A percentile compares a stretch with the other conserved stretches of the same genome.
phyloP scores from a whole-genome alignment of 164 flowering plant species.

The Buxus sempervirens region DNA sequence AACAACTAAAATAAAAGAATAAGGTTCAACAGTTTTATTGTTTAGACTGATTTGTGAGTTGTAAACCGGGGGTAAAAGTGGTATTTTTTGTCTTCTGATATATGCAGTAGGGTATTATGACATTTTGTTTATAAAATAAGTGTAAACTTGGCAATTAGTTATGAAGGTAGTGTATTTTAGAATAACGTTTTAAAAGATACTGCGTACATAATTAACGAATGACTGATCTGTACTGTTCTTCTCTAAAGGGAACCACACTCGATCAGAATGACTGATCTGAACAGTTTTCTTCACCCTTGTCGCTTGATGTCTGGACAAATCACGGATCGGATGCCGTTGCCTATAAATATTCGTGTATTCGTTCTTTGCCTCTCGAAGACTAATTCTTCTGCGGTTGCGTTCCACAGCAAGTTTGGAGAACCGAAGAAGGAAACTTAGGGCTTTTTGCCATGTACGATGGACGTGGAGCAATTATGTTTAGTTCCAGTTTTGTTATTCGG shows the following conservation, averaged over 20 bases:
- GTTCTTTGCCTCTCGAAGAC: slow-evolving; percentile 13
- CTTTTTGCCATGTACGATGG: slow-evolving; percentile 20
- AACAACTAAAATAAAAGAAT: too few relatives aligned
- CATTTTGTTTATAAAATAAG: too few relatives aligned
- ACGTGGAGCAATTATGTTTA: slow-evolving; percentile 15
- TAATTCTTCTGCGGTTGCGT: not conserved
- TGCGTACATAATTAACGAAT: too few relatives aligned
- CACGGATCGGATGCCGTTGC: slow-evolving; percentile 28
- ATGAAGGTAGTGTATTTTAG: too few relatives aligned
- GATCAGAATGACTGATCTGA: slow-evolving; percentile 11
- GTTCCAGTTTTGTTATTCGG: not conserved
- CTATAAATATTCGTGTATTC: slow-evolving; percentile 4
- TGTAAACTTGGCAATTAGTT: too few relatives aligned
- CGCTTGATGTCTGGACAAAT: slow-evolving; percentile 15
- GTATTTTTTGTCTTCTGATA: too few relatives aligned
- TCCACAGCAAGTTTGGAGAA: not conserved
- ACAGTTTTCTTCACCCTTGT: not conserved
- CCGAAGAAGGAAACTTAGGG: slow-evolving; percentile 13
- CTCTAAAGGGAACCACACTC: slow-evolving; percentile 3
- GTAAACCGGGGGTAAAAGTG: too few relatives aligned
- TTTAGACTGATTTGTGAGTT: too few relatives aligned
- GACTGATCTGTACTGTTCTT: not conserved
- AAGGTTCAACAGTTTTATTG: too few relatives aligned
- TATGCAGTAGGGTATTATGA: too few relatives aligned
- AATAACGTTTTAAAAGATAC: too few relatives aligned